phyloP scores from a whole-genome alignment of 495 filamentous ascomycete species.

The Penicillium roqueforti region DNA sequence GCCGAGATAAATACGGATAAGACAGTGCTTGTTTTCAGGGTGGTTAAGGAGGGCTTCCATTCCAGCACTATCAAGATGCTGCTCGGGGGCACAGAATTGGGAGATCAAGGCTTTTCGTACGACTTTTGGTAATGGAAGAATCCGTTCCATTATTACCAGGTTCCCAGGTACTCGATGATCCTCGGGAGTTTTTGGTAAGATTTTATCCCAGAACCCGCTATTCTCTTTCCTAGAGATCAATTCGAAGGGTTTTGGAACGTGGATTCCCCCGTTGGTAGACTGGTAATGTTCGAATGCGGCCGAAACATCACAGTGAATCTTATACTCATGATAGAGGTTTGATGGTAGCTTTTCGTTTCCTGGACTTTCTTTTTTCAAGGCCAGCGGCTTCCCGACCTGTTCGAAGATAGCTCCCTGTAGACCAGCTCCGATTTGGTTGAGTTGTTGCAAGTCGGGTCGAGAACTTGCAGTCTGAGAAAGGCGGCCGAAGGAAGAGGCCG shows the following conservation, averaged over 20 bases:
- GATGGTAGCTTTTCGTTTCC: slow-evolving; percentile 8
- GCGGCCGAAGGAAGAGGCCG: slow-evolving; percentile 5
- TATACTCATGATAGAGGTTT: slow-evolving; percentile 6
- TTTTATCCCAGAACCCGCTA: neutral
- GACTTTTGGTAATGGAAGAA: slow-evolving; percentile 11
- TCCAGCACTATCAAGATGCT: neutral
- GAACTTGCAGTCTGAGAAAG: neutral
- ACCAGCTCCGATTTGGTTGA: slow-evolving; percentile 15
- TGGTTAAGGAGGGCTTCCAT: neutral
- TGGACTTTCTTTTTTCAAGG: slow-evolving; percentile 10
- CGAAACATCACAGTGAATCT: slow-evolving; percentile 3
- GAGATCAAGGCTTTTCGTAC: slow-evolving; percentile 6
- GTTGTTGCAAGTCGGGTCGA: slow-evolving; percentile 4
- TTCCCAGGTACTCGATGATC: slow-evolving; percentile 2
- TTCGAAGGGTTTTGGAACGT: neutral
- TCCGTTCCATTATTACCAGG: slow-evolving; percentile 5
- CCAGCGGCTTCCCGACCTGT: slow-evolving; percentile 3
- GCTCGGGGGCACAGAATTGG: neutral
- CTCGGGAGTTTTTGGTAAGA: slow-evolving; percentile 5
- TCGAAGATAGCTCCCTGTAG: slow-evolving; percentile 15
- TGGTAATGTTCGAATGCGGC: slow-evolving; percentile 7
- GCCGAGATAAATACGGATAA: slow-evolving; percentile 8
- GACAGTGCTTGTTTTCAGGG: slow-evolving; percentile 13
- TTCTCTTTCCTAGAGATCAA: slow-evolving; percentile 2
- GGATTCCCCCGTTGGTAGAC: neutral